A percentile compares a stretch with the other conserved stretches of the same genome.
These are phyloP conservation scores for Ilex asprella DNA, from an alignment of 257 asterid genomes.

Conservation along the genomic window DNA sequence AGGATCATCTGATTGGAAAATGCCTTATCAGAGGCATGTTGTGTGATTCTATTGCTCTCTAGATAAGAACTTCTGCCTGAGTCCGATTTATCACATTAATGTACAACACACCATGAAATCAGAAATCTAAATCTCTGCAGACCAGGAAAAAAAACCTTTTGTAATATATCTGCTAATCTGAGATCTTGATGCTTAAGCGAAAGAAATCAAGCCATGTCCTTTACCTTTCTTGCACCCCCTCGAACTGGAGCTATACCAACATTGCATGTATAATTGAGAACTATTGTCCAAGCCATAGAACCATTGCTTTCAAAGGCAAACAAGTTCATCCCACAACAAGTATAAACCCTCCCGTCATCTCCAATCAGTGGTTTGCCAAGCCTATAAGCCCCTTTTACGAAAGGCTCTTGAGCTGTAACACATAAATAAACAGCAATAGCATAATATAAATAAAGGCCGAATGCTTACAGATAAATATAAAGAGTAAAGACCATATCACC, in stretches of 20 bases:
- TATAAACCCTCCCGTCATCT: constrained; percentile 63
- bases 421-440: not conserved
- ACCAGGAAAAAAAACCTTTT: too few species aligned
- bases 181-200: not conserved
- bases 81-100: too few species aligned
- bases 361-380: constrained; percentile 64
- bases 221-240: constrained; percentile 78
- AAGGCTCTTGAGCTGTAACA: constrained; percentile 39
- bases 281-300: constrained; percentile 59
- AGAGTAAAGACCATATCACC: too few species aligned
- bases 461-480: too few species aligned
- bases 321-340: constrained; percentile 52
- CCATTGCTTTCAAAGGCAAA: constrained; percentile 75
- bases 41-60: too few species aligned
- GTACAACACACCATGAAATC: too few species aligned
- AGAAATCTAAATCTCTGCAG: too few species aligned
- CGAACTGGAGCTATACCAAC: constrained; percentile 49
- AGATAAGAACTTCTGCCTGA: too few species aligned
- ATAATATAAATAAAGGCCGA: too few species aligned
- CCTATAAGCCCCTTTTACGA: constrained; percentile 20
- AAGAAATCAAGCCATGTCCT: constrained; percentile 5
- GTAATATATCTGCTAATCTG: too few species aligned
- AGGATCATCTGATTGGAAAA: too few species aligned
- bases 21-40: too few species aligned
- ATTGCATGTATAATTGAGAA: constrained; percentile 54